Conservation (phyloP, 495 filamentous ascomycete genomes). For the Aspergillus diversus region DNA sequence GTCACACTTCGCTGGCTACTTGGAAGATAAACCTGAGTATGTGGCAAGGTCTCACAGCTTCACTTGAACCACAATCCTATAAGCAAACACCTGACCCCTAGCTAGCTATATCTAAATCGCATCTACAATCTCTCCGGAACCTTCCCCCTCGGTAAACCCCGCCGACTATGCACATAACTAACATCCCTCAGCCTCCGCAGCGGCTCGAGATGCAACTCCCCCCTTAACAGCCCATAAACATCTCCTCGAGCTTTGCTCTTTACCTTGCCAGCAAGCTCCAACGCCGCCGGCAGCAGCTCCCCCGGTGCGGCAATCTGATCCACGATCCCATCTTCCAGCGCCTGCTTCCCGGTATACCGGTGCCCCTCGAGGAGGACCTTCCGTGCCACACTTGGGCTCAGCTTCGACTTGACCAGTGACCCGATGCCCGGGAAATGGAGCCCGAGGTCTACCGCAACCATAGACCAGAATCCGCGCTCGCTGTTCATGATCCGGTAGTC, state of each 20-base stretch:
- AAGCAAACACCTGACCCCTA: no score
- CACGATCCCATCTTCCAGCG: slow-evolving; percentile 52
- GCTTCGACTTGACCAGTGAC: slow-evolving; percentile 48
- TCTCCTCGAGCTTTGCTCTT: slow-evolving; percentile 53
- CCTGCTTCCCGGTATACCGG: slow-evolving; percentile 52
- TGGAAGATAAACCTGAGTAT: no score
- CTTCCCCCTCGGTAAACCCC: no score
- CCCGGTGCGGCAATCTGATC: slow-evolving; percentile 50
- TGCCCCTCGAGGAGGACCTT: slow-evolving; percentile 58
- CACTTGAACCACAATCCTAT: no score
- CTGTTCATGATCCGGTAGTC: slow-evolving; percentile 58
- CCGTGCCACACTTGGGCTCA: slow-evolving; percentile 48
- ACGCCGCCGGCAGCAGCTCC: slow-evolving; percentile 47
- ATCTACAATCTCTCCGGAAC: no score
- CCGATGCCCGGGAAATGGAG: slow-evolving; percentile 57
- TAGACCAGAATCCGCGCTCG: slow-evolving; percentile 48
- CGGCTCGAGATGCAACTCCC: no score
- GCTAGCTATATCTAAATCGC: no score
- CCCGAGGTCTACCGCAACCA: slow-evolving; percentile 55
- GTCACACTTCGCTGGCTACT: no score
- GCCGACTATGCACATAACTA: no score
- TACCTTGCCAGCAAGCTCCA: slow-evolving; percentile 43
- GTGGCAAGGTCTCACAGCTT: no score
- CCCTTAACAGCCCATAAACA: no score
- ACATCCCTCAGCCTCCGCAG: no score